Base-by-base conservation (phyloP, 1,139 yeast genomes). In the Nakaseomyces bracarensis region DNA sequence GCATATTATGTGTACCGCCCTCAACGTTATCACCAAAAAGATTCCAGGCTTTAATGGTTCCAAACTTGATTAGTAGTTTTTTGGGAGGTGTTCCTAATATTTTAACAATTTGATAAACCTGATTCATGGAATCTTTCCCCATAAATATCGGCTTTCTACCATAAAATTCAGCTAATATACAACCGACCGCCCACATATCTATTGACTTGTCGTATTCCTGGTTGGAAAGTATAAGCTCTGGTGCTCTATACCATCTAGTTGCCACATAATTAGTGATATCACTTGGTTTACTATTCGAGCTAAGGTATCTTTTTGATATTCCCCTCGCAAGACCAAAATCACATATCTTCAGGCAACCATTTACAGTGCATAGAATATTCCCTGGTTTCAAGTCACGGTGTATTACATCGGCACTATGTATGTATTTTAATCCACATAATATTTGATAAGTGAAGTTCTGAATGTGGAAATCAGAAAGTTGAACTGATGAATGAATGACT, bases 201-300 rank as follows among this genome's bases (percentile, higher is more conserved):
- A 82, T 79, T 2, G 81, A 65, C 48, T 76, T 75, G 18, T 72
- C 66, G 54, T 79, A 66, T 43, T 64, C 66, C 45, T 72, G 70
- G 40, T 74, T 72, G 18, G 84, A 75, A 45, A 87, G 67, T 47
- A 87, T 77, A 43, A 89, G 69, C 57, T 89, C 97, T 0, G 97
- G 97, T 0, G 96, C 96, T 42, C 96, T 67, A 58, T 89, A 89
- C 96, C 96, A 89, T 47, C 97, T 67, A 0, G 97, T 89, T 3
- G 96, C 96, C 14, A 89, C 96, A 55, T 87, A 87, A 51, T 79
- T 79, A 3, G 96, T 87, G 39, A 84, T 83, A 66, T 72, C 47
- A 53, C 60, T 45, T 34, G 48, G 45, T 49, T 56, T 42, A 50
- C 63, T 43, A 57, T 63, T 48, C 10, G 25, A 18, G 14, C 15